A percentile compares a stretch with the other conserved stretches of the same genome.
Evolutionary conservation across 1,284 basidiomycete genomes (phyloP).

Genomic region (Farysia itapuensis): DNA sequence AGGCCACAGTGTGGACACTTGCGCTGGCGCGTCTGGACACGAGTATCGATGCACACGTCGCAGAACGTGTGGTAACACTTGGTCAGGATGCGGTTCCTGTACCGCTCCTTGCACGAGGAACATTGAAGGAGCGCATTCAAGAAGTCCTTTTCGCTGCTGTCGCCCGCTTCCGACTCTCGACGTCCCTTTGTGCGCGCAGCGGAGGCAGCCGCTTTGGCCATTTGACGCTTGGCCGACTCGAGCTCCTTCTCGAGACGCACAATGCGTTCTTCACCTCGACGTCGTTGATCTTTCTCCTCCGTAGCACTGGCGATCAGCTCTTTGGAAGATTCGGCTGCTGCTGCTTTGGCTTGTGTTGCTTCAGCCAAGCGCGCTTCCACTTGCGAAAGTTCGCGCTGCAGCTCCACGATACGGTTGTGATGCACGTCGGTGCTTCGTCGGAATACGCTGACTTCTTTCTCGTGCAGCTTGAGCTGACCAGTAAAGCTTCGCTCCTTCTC

Average conservation of each 20-base stretch:
- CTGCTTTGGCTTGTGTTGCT: slow-evolving; percentile 12
- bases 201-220: slow-evolving; percentile 42
- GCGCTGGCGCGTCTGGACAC: slow-evolving; percentile 85
- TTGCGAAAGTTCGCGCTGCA: slow-evolving; percentile 56
- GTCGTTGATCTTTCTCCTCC: slow-evolving; percentile 25
- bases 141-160: slow-evolving; percentile 62
- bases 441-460: slow-evolving; percentile 63
- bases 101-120: slow-evolving; percentile 81
- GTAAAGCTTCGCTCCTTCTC: slow-evolving; percentile 70
- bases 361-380: slow-evolving; percentile 34
- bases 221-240: slow-evolving; percentile 38
- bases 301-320: slow-evolving; percentile 31
- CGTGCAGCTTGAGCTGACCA: slow-evolving; percentile 67
- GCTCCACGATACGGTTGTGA: slow-evolving; percentile 47
- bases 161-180: slow-evolving; percentile 18
- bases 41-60: slow-evolving; percentile 79
- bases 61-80: slow-evolving; percentile 97
- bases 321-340: slow-evolving; percentile 40
- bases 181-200: slow-evolving; percentile 48
- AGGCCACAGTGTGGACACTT: slow-evolving; percentile 92
- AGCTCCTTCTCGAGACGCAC: slow-evolving; percentile 44
- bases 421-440: slow-evolving; percentile 44
- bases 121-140: slow-evolving; percentile 84
- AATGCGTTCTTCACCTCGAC: slow-evolving; percentile 40
- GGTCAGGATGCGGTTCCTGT: slow-evolving; percentile 82